phyloP scores from a whole-genome alignment of 148 eudicot species.

The Persicaria tinctoria region DNA sequence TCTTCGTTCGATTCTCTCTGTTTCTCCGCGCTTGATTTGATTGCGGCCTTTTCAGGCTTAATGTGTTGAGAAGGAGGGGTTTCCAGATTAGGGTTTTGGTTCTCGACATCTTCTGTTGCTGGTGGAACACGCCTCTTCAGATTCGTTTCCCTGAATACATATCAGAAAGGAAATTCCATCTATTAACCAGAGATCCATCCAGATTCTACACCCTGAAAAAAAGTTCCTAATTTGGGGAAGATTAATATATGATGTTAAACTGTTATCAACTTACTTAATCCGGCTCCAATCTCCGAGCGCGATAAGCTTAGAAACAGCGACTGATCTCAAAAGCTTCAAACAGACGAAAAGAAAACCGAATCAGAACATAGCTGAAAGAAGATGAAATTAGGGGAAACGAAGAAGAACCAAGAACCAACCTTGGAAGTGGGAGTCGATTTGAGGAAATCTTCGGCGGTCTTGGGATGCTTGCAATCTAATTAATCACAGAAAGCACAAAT shows the following conservation, averaged over 20 bases:
- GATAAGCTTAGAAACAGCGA: constrained; percentile 46
- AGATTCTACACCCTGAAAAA: neutral
- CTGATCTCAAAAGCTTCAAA: constrained; percentile 47
- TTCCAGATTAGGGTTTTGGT: constrained; percentile 61
- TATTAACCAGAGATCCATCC: neutral
- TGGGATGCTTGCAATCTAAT: constrained; percentile 88
- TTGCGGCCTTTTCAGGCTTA: constrained; percentile 31
- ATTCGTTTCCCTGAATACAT: constrained; percentile 41
- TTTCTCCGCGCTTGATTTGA: constrained; percentile 58
- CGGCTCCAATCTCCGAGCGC: constrained; percentile 48
- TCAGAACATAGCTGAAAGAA: neutral
- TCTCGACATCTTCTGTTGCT: constrained; percentile 43
- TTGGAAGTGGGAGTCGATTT: constrained; percentile 43
- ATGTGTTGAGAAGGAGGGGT: constrained; percentile 38
- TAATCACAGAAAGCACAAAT: neutral
- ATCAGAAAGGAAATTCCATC: neutral
- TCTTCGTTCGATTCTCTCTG: constrained; percentile 18
- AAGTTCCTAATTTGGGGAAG: neutral
- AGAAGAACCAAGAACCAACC: constrained; percentile 43
- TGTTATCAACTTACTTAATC: constrained; percentile 22
- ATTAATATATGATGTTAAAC: neutral
- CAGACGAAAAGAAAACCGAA: neutral
- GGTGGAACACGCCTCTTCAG: constrained; percentile 53
- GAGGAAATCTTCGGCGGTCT: constrained; percentile 67
- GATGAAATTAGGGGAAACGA: neutral